These are phyloP conservation scores for Termitomyces bulborhizus DNA, from an alignment of 768 basidiomycete species.

Conservation along the genomic window DNA sequence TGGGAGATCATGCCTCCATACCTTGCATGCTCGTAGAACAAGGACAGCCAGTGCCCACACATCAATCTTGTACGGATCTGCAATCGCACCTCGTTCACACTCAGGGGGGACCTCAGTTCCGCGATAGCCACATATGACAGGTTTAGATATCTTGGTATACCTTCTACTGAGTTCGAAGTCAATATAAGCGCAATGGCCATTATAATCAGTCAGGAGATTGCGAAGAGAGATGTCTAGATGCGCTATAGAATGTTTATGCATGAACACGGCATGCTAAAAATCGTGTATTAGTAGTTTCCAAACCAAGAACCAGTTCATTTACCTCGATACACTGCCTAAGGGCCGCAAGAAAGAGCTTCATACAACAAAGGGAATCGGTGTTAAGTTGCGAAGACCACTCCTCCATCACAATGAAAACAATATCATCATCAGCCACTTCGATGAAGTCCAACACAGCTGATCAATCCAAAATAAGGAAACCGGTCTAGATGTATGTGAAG, in stretches of 20 bases:
- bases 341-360: conserved; percentile 47
- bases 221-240: conserved; percentile 69
- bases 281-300: not conserved
- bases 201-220: conserved; percentile 63
- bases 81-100: conserved; percentile 41
- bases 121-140: conserved; percentile 36
- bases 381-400: conserved; percentile 69
- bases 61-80: conserved; percentile 66
- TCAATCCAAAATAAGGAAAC: conserved; percentile 5
- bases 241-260: conserved; percentile 60
- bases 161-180: conserved; percentile 66
- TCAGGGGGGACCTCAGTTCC: conserved; percentile 72
- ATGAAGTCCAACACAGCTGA: conserved; percentile 64
- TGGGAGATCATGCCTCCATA: conserved; percentile 19
- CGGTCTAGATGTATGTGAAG: not conserved
- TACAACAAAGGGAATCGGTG: conserved; percentile 41
- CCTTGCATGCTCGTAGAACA: conserved; percentile 61
- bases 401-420: conserved; percentile 75
- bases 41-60: conserved; percentile 68
- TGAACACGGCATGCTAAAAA: conserved; percentile 57
- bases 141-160: conserved; percentile 32
- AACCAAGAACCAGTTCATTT: not conserved
- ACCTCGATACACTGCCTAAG: conserved; percentile 71
- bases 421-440: conserved; percentile 39
- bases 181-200: conserved; percentile 63